phyloP scores from a whole-genome alignment of 192 early-diverging fungal species.

The Neocallimastix lanati region DNA sequence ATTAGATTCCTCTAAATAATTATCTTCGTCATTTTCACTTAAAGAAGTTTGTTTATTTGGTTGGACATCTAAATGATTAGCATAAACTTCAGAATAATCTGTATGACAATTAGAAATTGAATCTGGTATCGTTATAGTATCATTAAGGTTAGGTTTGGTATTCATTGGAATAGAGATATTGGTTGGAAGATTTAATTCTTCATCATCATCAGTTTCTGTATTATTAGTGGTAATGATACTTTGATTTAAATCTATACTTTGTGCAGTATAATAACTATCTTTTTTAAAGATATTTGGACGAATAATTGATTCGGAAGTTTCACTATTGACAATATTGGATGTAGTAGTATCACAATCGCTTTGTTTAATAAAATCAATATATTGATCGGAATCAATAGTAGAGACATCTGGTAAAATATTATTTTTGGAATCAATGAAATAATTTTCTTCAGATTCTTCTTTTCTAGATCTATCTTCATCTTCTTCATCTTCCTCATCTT shows the following conservation, averaged over 20 bases:
- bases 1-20: neutral
- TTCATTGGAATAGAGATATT: neutral
- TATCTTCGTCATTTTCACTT: neutral
- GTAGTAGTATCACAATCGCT: neutral
- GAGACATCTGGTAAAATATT: neutral
- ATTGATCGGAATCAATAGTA: neutral
- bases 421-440: neutral
- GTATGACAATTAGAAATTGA: neutral
- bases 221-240: neutral
- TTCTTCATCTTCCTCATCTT: neutral
- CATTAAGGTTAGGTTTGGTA: neutral
- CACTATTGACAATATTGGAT: neutral
- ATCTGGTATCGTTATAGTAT: neutral
- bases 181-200: neutral
- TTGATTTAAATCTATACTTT: neutral
- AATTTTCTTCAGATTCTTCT: neutral
- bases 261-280: neutral
- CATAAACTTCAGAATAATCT: neutral
- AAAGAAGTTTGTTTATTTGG: neutral
- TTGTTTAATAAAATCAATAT: neutral
- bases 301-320: neutral
- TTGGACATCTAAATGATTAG: neutral
- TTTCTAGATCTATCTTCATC: neutral
- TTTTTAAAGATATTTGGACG: neutral
- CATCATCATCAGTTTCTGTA: neutral